Conservation (phyloP, 495 filamentous ascomycete species). For the Neurospora sublineolata region DNA sequence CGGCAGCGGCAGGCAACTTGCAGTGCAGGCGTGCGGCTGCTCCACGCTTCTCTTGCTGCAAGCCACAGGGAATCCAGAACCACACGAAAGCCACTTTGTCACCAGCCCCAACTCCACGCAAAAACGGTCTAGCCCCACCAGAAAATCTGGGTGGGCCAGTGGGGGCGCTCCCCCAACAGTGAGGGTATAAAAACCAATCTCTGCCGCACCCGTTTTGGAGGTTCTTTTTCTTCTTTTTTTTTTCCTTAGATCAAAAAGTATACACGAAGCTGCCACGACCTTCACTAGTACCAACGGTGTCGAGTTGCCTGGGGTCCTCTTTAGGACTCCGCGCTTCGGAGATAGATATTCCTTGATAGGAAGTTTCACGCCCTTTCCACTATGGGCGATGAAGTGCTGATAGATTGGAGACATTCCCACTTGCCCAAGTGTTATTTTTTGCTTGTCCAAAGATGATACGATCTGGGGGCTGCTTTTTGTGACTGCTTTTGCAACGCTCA, state of each 20-base stretch:
- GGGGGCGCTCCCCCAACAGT: neutral
- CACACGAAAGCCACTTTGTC: neutral
- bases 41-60: neutral
- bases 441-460: neutral
- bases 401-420: slow-evolving; percentile 27
- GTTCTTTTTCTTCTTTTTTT: slow-evolving; percentile 19
- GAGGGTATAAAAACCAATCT: slow-evolving; percentile 2
- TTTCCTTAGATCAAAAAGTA: slow-evolving; percentile 44
- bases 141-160: neutral
- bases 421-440: neutral
- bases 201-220: neutral
- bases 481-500: neutral
- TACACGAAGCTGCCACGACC: slow-evolving; percentile 41
- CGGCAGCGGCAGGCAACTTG: neutral
- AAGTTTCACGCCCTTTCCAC: slow-evolving; percentile 35
- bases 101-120: neutral
- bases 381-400: slow-evolving; percentile 37
- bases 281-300: slow-evolving; percentile 38
- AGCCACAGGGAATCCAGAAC: neutral
- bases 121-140: neutral
- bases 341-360: slow-evolving; percentile 40
- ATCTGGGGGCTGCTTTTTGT: neutral
- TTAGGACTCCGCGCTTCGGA: slow-evolving; percentile 32
- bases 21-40: neutral
- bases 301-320: slow-evolving; percentile 36